These are phyloP conservation scores for Porogramme epimiltina DNA, from an alignment of 1,284 basidiomycete genomes.

Conservation along the genomic window DNA sequence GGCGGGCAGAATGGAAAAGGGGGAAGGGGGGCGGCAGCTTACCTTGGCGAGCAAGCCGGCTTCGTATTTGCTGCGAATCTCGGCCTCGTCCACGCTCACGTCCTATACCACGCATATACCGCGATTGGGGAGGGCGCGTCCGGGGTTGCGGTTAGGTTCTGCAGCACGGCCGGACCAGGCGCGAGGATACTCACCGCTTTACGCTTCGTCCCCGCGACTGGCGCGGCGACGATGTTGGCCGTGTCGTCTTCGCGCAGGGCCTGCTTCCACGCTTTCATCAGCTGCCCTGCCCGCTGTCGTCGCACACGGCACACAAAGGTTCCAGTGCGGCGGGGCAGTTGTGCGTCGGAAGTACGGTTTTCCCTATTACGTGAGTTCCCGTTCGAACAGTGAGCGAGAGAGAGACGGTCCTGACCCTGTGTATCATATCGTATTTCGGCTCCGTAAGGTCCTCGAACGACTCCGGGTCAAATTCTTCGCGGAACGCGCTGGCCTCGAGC, in stretches of 20 bases:
- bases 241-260: slow-evolving; percentile 67
- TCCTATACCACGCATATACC: slow-evolving; percentile 43
- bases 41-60: slow-evolving; percentile 67
- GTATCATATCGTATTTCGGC: slow-evolving; percentile 80
- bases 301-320: slow-evolving; percentile 5
- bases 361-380: not conserved
- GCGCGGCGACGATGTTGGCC: slow-evolving; percentile 49
- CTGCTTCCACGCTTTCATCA: slow-evolving; percentile 78
- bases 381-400: not conserved
- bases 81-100: slow-evolving; percentile 59
- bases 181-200: slow-evolving; percentile 56
- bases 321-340: slow-evolving; percentile 6
- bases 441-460: slow-evolving; percentile 79
- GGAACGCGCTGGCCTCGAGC: slow-evolving; percentile 89
- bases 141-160: slow-evolving; percentile 15
- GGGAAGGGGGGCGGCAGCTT: slow-evolving; percentile 4
- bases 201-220: slow-evolving; percentile 57
- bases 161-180: not conserved
- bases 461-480: slow-evolving; percentile 80
- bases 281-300: slow-evolving; percentile 68
- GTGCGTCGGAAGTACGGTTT: slow-evolving; percentile 1
- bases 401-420: slow-evolving; percentile 55
- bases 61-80: slow-evolving; percentile 67
- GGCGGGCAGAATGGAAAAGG: not conserved
- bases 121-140: slow-evolving; percentile 4